phyloP scores from a whole-genome alignment of 495 filamentous ascomycete species.

The Tuber calosporum region DNA sequence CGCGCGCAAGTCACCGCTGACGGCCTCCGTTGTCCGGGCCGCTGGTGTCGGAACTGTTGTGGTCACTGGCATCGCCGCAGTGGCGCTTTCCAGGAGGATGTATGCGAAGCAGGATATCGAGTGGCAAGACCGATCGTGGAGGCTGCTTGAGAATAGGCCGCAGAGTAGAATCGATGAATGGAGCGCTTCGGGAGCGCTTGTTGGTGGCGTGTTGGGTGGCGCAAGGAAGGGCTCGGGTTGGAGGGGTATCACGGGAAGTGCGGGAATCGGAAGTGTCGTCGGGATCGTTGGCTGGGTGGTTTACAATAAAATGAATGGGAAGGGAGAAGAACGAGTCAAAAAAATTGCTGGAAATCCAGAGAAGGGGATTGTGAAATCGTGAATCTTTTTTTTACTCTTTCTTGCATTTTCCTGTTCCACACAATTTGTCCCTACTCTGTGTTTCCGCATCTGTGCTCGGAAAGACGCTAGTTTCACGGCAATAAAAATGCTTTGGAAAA shows the following conservation, averaged over 20 bases:
- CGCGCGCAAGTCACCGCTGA: neutral
- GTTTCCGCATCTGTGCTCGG: neutral
- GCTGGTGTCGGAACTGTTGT: conserved; percentile 16
- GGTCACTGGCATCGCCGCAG: conserved; percentile 18
- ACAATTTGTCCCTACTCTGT: neutral
- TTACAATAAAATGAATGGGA: neutral
- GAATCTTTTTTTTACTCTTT: neutral
- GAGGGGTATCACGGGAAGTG: conserved; percentile 41
- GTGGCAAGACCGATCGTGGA: conserved; percentile 58
- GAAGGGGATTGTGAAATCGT: neutral
- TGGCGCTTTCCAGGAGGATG: conserved; percentile 48
- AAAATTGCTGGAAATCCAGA: neutral
- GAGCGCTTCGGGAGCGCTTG: conserved; percentile 44
- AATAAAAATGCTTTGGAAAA: too few relatives aligned
- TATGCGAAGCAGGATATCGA: conserved; percentile 52
- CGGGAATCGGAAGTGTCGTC: conserved; percentile 46
- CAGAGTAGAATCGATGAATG: conserved; percentile 53
- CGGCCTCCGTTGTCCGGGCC: conserved; percentile 3
- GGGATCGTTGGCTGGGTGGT: conserved; percentile 39
- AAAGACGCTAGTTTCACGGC: neutral
- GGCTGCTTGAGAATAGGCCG: conserved; percentile 50
- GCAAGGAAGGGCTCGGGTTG: conserved; percentile 30
- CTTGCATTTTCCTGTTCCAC: neutral
- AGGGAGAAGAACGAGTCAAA: neutral
- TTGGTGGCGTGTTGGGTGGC: conserved; percentile 41